These are phyloP conservation scores for Myxozyma sirexii DNA, from an alignment of 805 yeast genomes.

Conservation along the genomic window DNA sequence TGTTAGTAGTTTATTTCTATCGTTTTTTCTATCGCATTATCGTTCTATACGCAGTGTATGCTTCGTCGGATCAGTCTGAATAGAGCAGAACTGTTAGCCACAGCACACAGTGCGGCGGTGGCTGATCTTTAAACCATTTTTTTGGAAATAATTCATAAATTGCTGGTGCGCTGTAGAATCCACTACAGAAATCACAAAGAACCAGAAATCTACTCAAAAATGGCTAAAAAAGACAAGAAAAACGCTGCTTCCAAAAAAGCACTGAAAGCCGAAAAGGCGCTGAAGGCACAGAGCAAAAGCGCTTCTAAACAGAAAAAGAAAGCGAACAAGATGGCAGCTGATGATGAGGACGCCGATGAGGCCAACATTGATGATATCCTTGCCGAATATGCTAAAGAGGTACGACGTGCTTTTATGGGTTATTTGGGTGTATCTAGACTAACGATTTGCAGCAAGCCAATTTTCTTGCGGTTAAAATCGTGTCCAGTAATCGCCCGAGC, in stretches of 20 bases:
- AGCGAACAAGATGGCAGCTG: constrained; percentile 74
- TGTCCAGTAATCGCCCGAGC: constrained; percentile 60
- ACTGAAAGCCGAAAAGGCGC: constrained; percentile 76
- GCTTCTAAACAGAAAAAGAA: constrained; percentile 73
- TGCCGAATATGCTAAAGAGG: constrained; percentile 62
- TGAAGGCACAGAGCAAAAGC: constrained; percentile 74
- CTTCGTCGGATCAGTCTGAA: too few species aligned
- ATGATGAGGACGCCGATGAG: constrained; percentile 67
- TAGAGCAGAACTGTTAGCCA: too few species aligned
- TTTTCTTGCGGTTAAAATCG: constrained; percentile 67
- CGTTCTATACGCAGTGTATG: too few species aligned
- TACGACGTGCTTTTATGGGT: background rate
- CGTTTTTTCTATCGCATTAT: too few species aligned
- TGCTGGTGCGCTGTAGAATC: too few species aligned
- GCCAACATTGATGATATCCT: constrained; percentile 83
- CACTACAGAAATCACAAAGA: too few species aligned
- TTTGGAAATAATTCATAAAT: too few species aligned
- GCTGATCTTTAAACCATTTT: background rate
- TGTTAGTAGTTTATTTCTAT: too few species aligned
- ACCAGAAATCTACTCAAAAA: constrained; percentile 41
- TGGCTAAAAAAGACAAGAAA: constrained; percentile 90
- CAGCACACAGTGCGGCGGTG: background rate
- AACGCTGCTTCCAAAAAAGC: constrained; percentile 85
- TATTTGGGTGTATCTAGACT: background rate
- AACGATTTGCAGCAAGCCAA: constrained; percentile 62